Conservation (phyloP, 2,329 filamentous ascomycete species). For the Aspergillus costaricaensis region DNA sequence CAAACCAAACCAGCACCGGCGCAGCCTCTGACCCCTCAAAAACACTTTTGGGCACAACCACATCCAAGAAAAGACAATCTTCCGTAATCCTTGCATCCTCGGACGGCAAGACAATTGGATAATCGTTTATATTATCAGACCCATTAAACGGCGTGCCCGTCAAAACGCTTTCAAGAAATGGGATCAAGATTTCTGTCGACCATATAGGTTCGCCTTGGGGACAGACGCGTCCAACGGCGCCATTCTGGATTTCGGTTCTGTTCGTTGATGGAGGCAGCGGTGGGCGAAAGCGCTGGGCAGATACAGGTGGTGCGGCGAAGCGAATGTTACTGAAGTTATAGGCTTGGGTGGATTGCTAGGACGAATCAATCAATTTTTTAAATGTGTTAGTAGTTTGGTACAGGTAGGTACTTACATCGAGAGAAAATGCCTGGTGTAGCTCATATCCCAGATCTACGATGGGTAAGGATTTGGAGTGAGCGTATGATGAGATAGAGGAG, state of each 20-base stretch:
- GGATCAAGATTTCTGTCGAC: conserved; percentile 30
- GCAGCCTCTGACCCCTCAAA: conserved; percentile 31
- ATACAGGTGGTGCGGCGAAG: conserved; percentile 57
- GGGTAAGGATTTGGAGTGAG: neutral
- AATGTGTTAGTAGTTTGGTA: conserved; percentile 14
- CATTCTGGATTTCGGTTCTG: conserved; percentile 49
- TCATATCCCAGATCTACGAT: conserved; percentile 57
- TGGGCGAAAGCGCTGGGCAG: conserved; percentile 53
- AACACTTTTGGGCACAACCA: conserved; percentile 36
- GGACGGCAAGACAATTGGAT: conserved; percentile 17
- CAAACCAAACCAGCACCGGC: conserved; percentile 44
- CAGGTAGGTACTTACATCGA: conserved; percentile 18
- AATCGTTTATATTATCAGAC: conserved; percentile 27
- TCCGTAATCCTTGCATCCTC: conserved; percentile 33
- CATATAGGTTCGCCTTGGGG: conserved; percentile 51
- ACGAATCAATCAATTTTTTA: too few relatives aligned
- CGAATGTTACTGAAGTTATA: conserved; percentile 61
- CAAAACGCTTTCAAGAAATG: conserved; percentile 23
- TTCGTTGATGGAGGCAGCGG: conserved; percentile 48
- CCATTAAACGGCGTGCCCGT: conserved; percentile 16
- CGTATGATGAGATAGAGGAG: neutral
- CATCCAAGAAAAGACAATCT: conserved; percentile 43
- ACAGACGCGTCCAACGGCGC: conserved; percentile 46
- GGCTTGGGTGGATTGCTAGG: conserved; percentile 40
- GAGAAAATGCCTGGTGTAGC: conserved; percentile 48